Base-by-base conservation (phyloP, 2,329 filamentous ascomycete species). In the Cladophialophora bantiana region DNA sequence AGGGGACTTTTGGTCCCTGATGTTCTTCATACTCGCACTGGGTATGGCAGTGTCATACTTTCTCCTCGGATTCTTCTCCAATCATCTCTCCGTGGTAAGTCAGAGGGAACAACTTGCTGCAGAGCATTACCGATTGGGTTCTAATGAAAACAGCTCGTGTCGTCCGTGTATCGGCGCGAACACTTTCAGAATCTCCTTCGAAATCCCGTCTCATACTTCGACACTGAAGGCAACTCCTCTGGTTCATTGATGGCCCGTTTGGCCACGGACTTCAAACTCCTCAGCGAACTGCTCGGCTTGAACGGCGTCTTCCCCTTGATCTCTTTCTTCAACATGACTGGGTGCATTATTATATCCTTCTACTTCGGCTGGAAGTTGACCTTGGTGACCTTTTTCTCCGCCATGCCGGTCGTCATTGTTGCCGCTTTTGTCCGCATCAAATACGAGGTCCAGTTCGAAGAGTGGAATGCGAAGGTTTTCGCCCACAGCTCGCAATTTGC, bases 291-390 rank as follows among this genome's bases (percentile, higher is more conserved):
- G 3, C 75, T 86, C 18, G 82, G 83, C 0, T 72, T 80, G 0
- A 85, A 82, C 0, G 85, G 96, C 0, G 92, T 92, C 55, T 94
- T 93, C 7, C 84, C 97, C 61, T 81, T 94, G 53, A 89, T 91
- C 20, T 87, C 89, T 7, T 74, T 90, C 26, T 89, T 92, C 74
- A 89, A 86, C 57, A 77, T 94, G 2, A 72, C 87, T 7, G 90
- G 90, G 0, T 87, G 86, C 7, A 78, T 92, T 13, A 80, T 84
- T 52, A 89, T 94, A 59, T 84, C 89, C 0, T 93, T 92, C 72
- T 81, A 84, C 3, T 92, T 90, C 74, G 89, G 89, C 1, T 94
- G 91, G 91, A 94, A 93, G 75, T 82, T 94, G 7, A 87, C 89
- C 0, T 78, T 93, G 0, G 88, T 94, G 0, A 84, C 86, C 0